Evolutionary conservation across 768 basidiomycete genomes (phyloP).

Genomic region (Lepiota venenata): DNA sequence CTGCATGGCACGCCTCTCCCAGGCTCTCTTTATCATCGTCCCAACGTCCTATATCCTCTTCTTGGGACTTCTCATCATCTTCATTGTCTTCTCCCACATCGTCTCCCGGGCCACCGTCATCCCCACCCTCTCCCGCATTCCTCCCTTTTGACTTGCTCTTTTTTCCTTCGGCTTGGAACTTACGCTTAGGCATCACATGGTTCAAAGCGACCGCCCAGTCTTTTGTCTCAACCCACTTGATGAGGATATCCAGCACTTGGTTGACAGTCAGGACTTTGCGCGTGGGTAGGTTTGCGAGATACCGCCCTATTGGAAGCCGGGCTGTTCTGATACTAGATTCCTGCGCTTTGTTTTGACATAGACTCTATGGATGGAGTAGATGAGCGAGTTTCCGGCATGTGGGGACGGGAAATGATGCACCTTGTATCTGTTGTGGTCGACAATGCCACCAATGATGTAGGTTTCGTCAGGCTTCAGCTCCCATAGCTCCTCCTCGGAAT

Average conservation of each 20-base stretch:
- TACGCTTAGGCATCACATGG: conserved; percentile 88
- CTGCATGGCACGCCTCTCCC: neutral
- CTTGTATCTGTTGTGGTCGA: conserved; percentile 96
- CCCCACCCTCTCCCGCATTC: conserved; percentile 14
- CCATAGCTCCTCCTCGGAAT: conserved; percentile 82
- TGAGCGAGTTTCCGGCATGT: neutral
- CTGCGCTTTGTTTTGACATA: conserved; percentile 86
- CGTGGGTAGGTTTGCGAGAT: conserved; percentile 77
- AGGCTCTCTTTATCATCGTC: neutral
- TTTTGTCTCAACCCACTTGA: conserved; percentile 82
- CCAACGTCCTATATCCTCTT: neutral
- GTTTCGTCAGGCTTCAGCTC: conserved; percentile 81
- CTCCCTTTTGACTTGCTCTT: conserved; percentile 13
- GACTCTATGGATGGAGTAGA: conserved; percentile 49
- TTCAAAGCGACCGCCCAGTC: conserved; percentile 88
- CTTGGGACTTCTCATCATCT: too few species aligned
- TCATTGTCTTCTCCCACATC: neutral
- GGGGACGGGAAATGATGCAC: conserved; percentile 28
- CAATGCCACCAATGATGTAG: conserved; percentile 95
- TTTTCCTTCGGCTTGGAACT: conserved; percentile 58
- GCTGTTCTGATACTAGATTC: conserved; percentile 76
- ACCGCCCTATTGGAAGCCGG: conserved; percentile 92
- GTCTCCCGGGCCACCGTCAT: neutral
- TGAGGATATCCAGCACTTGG: conserved; percentile 90
- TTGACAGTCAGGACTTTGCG: conserved; percentile 98